Evolutionary conservation across 2,329 filamentous ascomycete genomes (phyloP), one percentile per base, ranked within the genome.

Genomic region (Cytospora schulzeri): DNA sequence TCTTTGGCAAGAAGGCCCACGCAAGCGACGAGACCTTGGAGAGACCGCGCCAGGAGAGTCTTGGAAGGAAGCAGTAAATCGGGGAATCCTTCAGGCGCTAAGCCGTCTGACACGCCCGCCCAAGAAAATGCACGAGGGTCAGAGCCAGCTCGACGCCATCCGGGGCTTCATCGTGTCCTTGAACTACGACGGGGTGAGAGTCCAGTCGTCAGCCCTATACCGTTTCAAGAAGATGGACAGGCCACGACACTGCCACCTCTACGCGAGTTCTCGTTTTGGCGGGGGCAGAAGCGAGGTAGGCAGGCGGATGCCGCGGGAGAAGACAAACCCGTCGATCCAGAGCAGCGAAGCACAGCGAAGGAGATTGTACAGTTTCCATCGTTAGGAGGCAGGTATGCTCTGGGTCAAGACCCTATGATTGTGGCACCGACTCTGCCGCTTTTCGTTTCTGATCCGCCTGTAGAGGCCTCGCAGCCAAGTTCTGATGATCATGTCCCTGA

Each of bases 401-500:
- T 31, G 48, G 9, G 7, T 3, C 56, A 24, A 35, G 24, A 4
- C 28, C n/a, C 38, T 38, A n/a, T n/a, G n/a, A n/a, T n/a, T n/a
- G 17, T n/a, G 15, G 17, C 1, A 6, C 19, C 17, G 17, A 1
- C 38, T n/a, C 17, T 9, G 15, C 38, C 4, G 38, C 8, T 50
- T 2, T 1, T n/a, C 29, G 14, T n/a, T 12, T 28, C 31, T 52
- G 24, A 19, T 50, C 51, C 19, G 26, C 59, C 12, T 26, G 24
- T 7, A 45, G 35, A 3, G 45, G 17, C 35, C 1, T 15, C n/a
- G 17, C 38, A 17, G 3, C 19, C 60, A 38, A 35, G 7, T 8
- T 22, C 28, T 51, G 52, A 62, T 56, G 52, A 50, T 17, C 22
- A 62, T 15, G 52, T 56, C 29, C 60, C 60, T n/a, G 60, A 62